Percentiles rank a stretch among this genome's conserved stretches.
phyloP scores from a whole-genome alignment of 768 basidiomycete genomes.

The Phanerochaete carnosa region DNA sequence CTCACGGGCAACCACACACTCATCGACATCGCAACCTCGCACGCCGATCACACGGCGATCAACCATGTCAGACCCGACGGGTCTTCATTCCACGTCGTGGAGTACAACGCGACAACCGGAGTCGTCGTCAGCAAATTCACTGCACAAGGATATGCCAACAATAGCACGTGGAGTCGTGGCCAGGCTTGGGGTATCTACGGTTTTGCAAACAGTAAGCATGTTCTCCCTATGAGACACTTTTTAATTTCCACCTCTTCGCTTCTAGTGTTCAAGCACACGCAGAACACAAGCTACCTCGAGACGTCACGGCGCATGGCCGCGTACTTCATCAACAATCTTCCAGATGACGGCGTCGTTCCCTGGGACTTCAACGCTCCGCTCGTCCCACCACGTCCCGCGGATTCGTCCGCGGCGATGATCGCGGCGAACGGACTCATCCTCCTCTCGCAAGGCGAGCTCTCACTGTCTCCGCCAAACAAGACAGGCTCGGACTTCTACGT shows the following conservation, averaged over 20 bases:
- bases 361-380: slow-evolving; percentile 77
- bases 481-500: slow-evolving; percentile 37
- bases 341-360: slow-evolving; percentile 60
- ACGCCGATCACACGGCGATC: slow-evolving; percentile 63
- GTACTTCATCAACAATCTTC: slow-evolving; percentile 60
- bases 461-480: slow-evolving; percentile 27
- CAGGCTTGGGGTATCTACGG: slow-evolving; percentile 73
- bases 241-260: neutral
- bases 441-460: slow-evolving; percentile 42
- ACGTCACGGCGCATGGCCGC: slow-evolving; percentile 56
- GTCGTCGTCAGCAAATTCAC: slow-evolving; percentile 54
- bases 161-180: slow-evolving; percentile 69
- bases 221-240: neutral
- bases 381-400: slow-evolving; percentile 54
- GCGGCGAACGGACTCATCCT: slow-evolving; percentile 58
- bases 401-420: slow-evolving; percentile 68
- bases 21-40: slow-evolving; percentile 55
- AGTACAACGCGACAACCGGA: slow-evolving; percentile 66
- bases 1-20: slow-evolving; percentile 60
- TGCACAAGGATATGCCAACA: slow-evolving; percentile 58
- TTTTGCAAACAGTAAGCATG: slow-evolving; percentile 58
- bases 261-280: slow-evolving; percentile 59
- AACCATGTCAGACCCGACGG: slow-evolving; percentile 66
- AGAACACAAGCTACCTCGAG: slow-evolving; percentile 46
- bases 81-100: slow-evolving; percentile 50